Evolutionary conservation across 305 asterid species (phyloP), one percentile per base, ranked within the genome.

Genomic region (Nicotiana rustica): DNA sequence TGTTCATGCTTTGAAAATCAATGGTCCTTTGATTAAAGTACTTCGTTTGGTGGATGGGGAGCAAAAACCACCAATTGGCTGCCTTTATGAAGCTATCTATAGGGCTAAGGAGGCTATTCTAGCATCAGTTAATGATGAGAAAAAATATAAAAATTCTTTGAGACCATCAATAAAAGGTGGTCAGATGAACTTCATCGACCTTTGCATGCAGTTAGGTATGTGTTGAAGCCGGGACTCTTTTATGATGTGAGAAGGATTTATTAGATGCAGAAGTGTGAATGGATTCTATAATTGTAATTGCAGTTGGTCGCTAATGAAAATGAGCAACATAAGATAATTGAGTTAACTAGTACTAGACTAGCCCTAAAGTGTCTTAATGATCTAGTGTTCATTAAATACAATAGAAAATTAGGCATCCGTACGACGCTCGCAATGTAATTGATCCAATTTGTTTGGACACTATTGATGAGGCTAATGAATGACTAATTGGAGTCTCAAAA

Each of bases 61-160:
- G 38, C 49, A 55, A 67, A 83, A 55, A 19, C 66, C 56, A 14
- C 18, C 44, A 52, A 59, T 83, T 49, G 41, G 70, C 55, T 83
- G 55, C 33, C 65, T 77, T 44, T 65, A 83, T 67, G 75, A 83
- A 71, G 83, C 60, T 18, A 83, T 65, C 61, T 56, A 56, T 31
- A 52, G 52, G 49, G 83, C 52, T 64, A 77, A 29, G 10, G 25
- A 49, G 65, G 78, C 67, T 25, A 77, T 57, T 31, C 66, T 31
- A 60, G n/a, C 59, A 33, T 17, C 21, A 3, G 61, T 75, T 71
- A 4, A 4, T 36, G 47, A 44, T 5, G 82, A 82, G 19, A 13
- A 38, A 35, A 75, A 75, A 82, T 29, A 75, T 78, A 47, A 62
- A 14, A 10, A 15, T 25, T 55, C 6, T 81, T 67, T 67, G 83